These are phyloP conservation scores for Neoconidiobolus thromboides DNA, from an alignment of 371 early-diverging fungal genomes.

Conservation along the genomic window DNA sequence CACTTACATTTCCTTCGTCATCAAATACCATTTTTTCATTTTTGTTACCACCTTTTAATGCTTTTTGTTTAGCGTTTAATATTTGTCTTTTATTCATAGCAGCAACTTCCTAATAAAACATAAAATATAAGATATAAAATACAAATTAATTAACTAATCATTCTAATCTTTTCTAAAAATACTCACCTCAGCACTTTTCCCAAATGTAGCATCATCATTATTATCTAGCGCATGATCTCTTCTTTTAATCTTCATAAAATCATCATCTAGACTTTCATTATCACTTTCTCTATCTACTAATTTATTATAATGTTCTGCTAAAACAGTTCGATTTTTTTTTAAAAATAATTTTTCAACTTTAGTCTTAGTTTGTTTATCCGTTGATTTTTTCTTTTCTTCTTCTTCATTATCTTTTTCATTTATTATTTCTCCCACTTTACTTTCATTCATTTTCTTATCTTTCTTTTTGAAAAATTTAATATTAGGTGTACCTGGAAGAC, in stretches of 20 bases:
- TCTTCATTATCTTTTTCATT: constrained; percentile 9
- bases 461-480: constrained; percentile 59
- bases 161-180: too few relatives aligned
- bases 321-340: constrained; percentile 74
- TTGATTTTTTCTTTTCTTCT: not conserved
- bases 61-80: constrained; percentile 58
- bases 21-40: constrained; percentile 69
- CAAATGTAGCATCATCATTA: not conserved
- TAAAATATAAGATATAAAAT: too few relatives aligned
- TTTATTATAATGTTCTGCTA: constrained; percentile 79
- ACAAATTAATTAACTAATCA: too few relatives aligned
- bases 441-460: not conserved
- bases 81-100: constrained; percentile 14
- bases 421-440: constrained; percentile 12
- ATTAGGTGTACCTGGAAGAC: constrained; percentile 85
- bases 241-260: constrained; percentile 66
- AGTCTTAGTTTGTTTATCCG: constrained; percentile 26
- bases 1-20: constrained; percentile 67
- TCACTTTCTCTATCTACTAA: constrained; percentile 37
- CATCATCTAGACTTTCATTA: constrained; percentile 24
- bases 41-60: constrained; percentile 39
- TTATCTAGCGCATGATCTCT: constrained; percentile 42
- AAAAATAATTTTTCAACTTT: constrained; percentile 80
- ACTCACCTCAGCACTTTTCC: too few relatives aligned
- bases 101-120: constrained; percentile 3